These are phyloP conservation scores for Pseudogymnoascus sp. DNA, from an alignment of 2,329 filamentous ascomycete species.

Conservation along the genomic window DNA sequence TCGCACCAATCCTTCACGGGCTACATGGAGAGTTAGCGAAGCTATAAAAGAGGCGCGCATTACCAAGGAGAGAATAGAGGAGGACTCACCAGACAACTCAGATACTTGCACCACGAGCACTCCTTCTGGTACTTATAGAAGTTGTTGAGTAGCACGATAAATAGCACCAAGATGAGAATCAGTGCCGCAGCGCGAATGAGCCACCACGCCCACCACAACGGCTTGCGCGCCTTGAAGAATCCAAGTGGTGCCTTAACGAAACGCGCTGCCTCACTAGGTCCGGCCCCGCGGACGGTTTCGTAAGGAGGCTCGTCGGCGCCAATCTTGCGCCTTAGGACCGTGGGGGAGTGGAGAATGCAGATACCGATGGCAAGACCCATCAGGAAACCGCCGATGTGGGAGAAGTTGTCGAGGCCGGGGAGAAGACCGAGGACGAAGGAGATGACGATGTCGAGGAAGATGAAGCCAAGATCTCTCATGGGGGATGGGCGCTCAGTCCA, in stretches of 20 bases:
- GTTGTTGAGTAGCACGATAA: conserved; percentile 80
- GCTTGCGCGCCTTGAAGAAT: conserved; percentile 89
- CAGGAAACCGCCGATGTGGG: conserved; percentile 90
- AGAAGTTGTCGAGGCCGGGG: conserved; percentile 93
- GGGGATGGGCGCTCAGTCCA: conserved; percentile 76
- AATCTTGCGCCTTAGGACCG: conserved; percentile 66
- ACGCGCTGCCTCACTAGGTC: conserved; percentile 24
- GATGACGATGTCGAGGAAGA: conserved; percentile 76
- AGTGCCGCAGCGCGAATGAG: conserved; percentile 71
- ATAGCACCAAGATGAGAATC: conserved; percentile 73
- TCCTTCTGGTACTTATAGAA: conserved; percentile 75
- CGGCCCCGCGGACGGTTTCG: conserved; percentile 50
- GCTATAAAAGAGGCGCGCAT: background rate
- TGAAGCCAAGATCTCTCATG: conserved; percentile 77
- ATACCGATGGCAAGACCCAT: conserved; percentile 86
- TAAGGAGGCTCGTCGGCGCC: conserved; percentile 65
- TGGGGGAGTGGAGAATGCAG: conserved; percentile 81
- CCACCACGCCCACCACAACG: conserved; percentile 98
- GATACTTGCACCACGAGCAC: conserved; percentile 90
- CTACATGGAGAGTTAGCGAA: conserved; percentile 33
- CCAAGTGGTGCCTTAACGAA: conserved; percentile 58
- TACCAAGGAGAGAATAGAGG: background rate
- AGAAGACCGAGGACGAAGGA: conserved; percentile 88
- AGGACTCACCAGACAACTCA: conserved; percentile 79
- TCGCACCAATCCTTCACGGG: conserved; percentile 64